Evolutionary conservation across 768 basidiomycete species (phyloP).

Genomic region (Auricularia sp.): DNA sequence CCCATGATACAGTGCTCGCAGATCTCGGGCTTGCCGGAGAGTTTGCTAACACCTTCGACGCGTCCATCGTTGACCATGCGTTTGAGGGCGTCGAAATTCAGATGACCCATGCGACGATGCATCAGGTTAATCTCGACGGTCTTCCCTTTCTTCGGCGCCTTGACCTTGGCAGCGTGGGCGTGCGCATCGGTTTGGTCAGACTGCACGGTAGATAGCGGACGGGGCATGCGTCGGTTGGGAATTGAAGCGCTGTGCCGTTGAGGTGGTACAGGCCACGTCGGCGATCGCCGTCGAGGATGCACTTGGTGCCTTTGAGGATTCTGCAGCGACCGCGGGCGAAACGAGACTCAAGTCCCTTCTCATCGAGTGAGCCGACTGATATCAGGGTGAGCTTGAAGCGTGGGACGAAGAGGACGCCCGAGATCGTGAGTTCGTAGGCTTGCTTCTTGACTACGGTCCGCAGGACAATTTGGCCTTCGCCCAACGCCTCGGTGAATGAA

Average conservation of each 20-base stretch:
- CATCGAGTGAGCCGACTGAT: constrained; percentile 8
- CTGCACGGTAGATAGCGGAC: not conserved
- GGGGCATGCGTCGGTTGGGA: not conserved
- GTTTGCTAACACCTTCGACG: not conserved
- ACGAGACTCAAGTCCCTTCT: constrained; percentile 1
- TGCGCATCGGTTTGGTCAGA: not conserved
- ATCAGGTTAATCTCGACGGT: constrained; percentile 4
- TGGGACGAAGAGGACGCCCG: constrained; percentile 7
- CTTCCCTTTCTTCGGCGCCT: not conserved
- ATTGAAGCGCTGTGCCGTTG: not conserved
- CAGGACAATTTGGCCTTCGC: constrained; percentile 6
- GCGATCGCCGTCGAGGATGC: constrained; percentile 2
- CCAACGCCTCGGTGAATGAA: constrained; percentile 8
- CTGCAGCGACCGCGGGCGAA: constrained; percentile 5
- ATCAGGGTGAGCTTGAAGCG: constrained; percentile 9
- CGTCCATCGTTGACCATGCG: constrained; percentile 1
- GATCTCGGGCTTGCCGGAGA: not conserved
- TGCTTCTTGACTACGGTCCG: not conserved
- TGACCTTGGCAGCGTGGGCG: too few species aligned
- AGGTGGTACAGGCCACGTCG: constrained; percentile 10
- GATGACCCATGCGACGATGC: constrained; percentile 5
- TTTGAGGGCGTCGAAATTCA: not conserved
- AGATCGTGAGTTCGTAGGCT: not conserved
- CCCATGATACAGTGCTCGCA: constrained; percentile 5
- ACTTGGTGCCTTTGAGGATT: not conserved